A percentile compares a stretch with the other conserved stretches of the same genome.
Conservation (phyloP, 257 asterid species). For the Forsythia viridissima region DNA sequence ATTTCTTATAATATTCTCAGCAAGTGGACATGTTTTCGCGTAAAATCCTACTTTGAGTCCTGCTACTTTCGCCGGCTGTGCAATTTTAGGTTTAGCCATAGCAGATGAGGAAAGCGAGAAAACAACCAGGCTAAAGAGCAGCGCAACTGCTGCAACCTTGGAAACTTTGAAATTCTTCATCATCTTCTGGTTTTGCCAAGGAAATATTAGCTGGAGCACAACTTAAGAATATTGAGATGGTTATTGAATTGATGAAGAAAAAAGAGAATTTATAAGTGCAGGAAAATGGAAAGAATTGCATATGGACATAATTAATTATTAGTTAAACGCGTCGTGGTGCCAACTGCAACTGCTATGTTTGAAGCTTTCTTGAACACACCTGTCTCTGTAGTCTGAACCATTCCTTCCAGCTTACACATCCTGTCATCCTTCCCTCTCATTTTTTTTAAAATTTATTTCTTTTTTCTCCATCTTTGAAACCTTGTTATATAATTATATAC, state of each 20-base stretch:
- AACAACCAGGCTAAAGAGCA: constrained; percentile 15
- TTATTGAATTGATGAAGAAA: not conserved
- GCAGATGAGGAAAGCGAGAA: not conserved
- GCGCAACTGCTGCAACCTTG: not conserved
- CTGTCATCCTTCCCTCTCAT: not conserved
- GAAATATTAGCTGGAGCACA: not conserved
- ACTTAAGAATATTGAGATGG: not conserved
- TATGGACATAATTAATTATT: no score
- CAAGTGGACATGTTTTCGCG: constrained; percentile 41
- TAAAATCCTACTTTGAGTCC: constrained; percentile 47
- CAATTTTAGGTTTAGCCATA: constrained; percentile 9
- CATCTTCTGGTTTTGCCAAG: not conserved
- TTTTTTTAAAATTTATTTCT: no score
- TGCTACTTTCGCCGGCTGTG: not conserved
- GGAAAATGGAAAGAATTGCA: not conserved
- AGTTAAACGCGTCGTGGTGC: not conserved
- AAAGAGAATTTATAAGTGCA: not conserved
- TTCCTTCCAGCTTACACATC: not conserved
- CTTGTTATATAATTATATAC: not conserved
- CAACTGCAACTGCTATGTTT: not conserved
- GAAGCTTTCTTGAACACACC: not conserved
- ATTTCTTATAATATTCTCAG: constrained; percentile 48
- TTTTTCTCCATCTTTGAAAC: not conserved
- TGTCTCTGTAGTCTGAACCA: not conserved
- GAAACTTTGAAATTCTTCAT: not conserved